Conservation (phyloP, 1,284 basidiomycete species). For the Schizophyllum amplum region DNA sequence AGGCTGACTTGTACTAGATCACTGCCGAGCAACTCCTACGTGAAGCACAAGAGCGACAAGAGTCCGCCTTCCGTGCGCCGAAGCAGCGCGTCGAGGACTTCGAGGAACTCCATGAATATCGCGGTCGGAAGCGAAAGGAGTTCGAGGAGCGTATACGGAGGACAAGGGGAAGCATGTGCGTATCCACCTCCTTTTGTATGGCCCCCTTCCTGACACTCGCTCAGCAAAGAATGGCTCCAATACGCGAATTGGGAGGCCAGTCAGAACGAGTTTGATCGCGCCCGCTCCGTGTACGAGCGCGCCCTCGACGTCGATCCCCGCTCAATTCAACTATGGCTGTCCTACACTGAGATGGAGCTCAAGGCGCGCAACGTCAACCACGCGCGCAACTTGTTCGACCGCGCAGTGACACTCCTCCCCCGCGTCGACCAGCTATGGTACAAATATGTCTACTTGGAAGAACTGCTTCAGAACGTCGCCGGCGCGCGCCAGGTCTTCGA, state of each 20-base stretch:
- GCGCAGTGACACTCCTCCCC: conserved; percentile 92
- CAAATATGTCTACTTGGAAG: conserved; percentile 98
- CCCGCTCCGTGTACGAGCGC: conserved; percentile 93
- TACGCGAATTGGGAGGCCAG: conserved; percentile 90
- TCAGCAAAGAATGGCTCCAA: conserved; percentile 73
- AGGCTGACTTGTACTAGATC: conserved; percentile 49
- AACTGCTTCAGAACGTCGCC: conserved; percentile 91
- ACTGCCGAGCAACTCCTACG: conserved; percentile 96
- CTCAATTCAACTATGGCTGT: conserved; percentile 87
- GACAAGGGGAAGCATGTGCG: conserved; percentile 79
- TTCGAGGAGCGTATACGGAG: conserved; percentile 94
- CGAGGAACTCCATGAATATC: conserved; percentile 95
- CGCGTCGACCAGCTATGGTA: conserved; percentile 96
- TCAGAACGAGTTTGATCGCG: conserved; percentile 91
- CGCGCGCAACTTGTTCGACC: conserved; percentile 93
- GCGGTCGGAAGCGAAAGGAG: conserved; percentile 90
- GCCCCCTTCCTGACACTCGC: conserved; percentile 1
- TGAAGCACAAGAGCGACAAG: conserved; percentile 98
- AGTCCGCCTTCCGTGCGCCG: conserved; percentile 84
- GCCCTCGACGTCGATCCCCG: conserved; percentile 93
- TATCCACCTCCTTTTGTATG: conserved; percentile 6
- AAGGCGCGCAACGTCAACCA: conserved; percentile 97
- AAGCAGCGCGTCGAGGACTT: conserved; percentile 94
- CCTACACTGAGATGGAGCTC: conserved; percentile 97
- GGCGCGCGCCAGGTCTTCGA: conserved; percentile 98